Conservation (phyloP, 208 protist species). For the Leishmania arabica region DNA sequence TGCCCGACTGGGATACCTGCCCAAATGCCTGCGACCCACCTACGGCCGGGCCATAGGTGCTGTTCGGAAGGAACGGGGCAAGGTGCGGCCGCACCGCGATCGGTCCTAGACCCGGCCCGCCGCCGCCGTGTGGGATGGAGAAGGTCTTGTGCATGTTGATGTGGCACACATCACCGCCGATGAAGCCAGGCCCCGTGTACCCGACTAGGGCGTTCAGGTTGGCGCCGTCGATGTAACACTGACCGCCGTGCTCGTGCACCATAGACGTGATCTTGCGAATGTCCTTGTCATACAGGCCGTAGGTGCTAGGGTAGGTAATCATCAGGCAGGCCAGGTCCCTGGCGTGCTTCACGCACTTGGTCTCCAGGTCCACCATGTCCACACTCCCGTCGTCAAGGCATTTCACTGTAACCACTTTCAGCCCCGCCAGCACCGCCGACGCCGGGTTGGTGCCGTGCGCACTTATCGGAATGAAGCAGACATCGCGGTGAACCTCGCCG, state of each 20-base stretch:
- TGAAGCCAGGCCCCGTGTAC: conserved; percentile 94
- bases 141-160: conserved; percentile 99
- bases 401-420: conserved; percentile 93
- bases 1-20: conserved; percentile 94
- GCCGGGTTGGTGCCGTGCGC: conserved; percentile 99
- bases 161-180: conserved; percentile 98
- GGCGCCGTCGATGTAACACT: conserved; percentile 98
- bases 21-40: conserved; percentile 84
- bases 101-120: conserved; percentile 97
- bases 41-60: conserved; percentile 60
- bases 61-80: conserved; percentile 92
- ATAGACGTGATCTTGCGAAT: conserved; percentile 89
- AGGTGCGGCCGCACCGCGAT: conserved; percentile 95
- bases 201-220: conserved; percentile 98
- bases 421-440: conserved; percentile 93
- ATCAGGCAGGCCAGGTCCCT: conserved; percentile 96
- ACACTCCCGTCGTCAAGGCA: conserved; percentile 92
- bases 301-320: conserved; percentile 99
- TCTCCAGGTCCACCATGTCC: conserved; percentile 91
- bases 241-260: conserved; percentile 92
- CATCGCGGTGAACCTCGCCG: conserved; percentile 89
- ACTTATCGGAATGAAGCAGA: conserved; percentile 97
- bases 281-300: conserved; percentile 97
- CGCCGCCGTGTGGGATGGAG: conserved; percentile 96
- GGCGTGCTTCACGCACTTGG: conserved; percentile 91